A percentile compares a stretch with the other conserved stretches of the same genome.
These are phyloP conservation scores for Glycine tomentella DNA, from an alignment of 306 rosid genomes.

Conservation along the genomic window DNA sequence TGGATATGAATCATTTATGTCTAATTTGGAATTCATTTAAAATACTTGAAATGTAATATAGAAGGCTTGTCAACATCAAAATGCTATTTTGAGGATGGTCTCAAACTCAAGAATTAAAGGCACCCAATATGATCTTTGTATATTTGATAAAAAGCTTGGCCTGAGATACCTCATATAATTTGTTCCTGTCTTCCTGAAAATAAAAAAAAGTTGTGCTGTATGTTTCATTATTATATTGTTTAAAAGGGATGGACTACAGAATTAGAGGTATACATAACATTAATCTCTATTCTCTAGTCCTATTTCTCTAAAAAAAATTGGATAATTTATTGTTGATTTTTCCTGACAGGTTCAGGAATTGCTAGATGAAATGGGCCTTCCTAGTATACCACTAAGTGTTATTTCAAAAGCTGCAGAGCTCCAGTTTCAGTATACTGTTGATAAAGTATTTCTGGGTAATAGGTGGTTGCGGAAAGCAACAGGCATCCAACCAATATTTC, in stretches of 20 bases:
- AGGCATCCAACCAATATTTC: slow-evolving; percentile 96
- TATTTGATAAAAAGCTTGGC: slow-evolving; percentile 23
- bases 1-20: slow-evolving; percentile 22
- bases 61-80: background rate
- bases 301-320: slow-evolving; percentile 33
- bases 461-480: slow-evolving; percentile 95
- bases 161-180: slow-evolving; percentile 24
- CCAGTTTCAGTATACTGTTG: slow-evolving; percentile 86
- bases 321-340: slow-evolving; percentile 7
- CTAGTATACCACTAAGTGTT: slow-evolving; percentile 90
- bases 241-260: background rate
- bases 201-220: background rate
- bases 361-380: slow-evolving; percentile 89
- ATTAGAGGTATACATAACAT: background rate
- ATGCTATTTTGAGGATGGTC: background rate
- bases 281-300: slow-evolving; percentile 5
- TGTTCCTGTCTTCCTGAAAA: slow-evolving; percentile 43
- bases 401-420: slow-evolving; percentile 94
- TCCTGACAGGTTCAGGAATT: slow-evolving; percentile 85
- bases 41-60: background rate
- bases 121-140: background rate
- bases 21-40: slow-evolving; percentile 30
- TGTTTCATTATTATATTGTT: slow-evolving; percentile 22
- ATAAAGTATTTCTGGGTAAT: slow-evolving; percentile 84
- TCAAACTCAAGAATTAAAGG: background rate